Evolutionary conservation across 768 basidiomycete species (phyloP).

Genomic region (Paxillus rubicundulus): DNA sequence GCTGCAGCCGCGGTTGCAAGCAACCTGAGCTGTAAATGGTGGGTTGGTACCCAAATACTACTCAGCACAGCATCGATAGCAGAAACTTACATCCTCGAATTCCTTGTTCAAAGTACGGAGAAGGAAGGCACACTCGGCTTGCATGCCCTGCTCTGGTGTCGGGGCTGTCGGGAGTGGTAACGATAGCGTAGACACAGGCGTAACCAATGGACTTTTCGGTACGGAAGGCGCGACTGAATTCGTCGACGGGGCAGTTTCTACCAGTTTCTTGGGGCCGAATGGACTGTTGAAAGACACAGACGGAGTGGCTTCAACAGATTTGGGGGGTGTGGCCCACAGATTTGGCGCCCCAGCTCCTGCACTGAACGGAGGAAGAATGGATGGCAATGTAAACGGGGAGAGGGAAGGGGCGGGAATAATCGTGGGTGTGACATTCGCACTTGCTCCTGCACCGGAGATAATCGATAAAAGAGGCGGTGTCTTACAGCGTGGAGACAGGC

Average conservation of each 20-base stretch:
- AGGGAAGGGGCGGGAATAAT: slow-evolving; percentile 3
- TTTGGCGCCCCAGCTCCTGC: slow-evolving; percentile 2
- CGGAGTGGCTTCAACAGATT: slow-evolving; percentile 1
- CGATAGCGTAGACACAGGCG: slow-evolving; percentile 4
- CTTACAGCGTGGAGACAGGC: slow-evolving; percentile 35
- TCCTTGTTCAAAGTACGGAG: slow-evolving; percentile 48
- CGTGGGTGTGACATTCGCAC: slow-evolving; percentile 7
- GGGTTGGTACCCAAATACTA: background rate
- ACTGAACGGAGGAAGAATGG: slow-evolving; percentile 11
- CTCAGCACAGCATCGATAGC: background rate
- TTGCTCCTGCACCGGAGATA: slow-evolving; percentile 17
- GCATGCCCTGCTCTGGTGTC: slow-evolving; percentile 56
- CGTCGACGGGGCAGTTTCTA: background rate
- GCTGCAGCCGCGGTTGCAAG: slow-evolving; percentile 39
- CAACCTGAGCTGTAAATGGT: slow-evolving; percentile 39
- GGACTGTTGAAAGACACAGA: slow-evolving; percentile 9
- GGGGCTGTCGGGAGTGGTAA: slow-evolving; percentile 8
- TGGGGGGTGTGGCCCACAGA: slow-evolving; percentile 7
- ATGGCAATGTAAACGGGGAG: slow-evolving; percentile 8
- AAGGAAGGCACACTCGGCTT: slow-evolving; percentile 57
- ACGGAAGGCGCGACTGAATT: slow-evolving; percentile 2
- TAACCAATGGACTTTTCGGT: background rate
- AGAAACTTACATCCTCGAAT: slow-evolving; percentile 52
- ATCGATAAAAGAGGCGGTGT: slow-evolving; percentile 48
- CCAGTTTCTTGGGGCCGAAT: slow-evolving; percentile 4